Evolutionary conservation across 192 early-diverging fungal species (phyloP).

Genomic region (Podila clonocystis): DNA sequence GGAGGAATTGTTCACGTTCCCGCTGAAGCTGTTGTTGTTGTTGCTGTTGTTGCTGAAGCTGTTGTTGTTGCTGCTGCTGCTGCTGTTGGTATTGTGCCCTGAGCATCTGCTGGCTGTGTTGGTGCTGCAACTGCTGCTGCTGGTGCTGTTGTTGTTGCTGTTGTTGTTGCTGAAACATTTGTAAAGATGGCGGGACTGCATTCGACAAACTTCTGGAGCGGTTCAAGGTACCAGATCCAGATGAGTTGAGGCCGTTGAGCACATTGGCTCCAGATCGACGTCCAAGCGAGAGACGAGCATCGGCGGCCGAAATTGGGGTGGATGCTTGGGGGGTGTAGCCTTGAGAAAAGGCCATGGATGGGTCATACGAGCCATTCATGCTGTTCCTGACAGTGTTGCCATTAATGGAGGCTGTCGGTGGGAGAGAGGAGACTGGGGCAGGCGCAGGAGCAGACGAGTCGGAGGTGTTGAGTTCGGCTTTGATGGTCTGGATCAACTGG

Average conservation of each 20-base stretch:
- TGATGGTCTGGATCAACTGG: slow-evolving; percentile 55
- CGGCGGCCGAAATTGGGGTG: slow-evolving; percentile 27
- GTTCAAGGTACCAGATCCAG: slow-evolving; percentile 4
- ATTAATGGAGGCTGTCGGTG: background rate
- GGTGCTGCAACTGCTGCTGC: slow-evolving; percentile 25
- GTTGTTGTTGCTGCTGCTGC: slow-evolving; percentile 19
- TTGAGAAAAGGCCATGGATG: slow-evolving; percentile 20
- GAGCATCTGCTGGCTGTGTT: slow-evolving; percentile 4
- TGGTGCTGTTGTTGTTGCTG: slow-evolving; percentile 10
- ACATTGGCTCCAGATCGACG: slow-evolving; percentile 38
- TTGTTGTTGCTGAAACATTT: slow-evolving; percentile 21
- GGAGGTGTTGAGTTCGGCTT: slow-evolving; percentile 14
- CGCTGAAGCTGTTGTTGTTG: slow-evolving; percentile 15
- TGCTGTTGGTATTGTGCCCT: slow-evolving; percentile 25
- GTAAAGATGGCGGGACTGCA: slow-evolving; percentile 17
- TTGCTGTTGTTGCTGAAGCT: slow-evolving; percentile 17
- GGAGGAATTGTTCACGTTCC: slow-evolving; percentile 20
- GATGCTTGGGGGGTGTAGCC: slow-evolving; percentile 27
- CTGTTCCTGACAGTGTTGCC: background rate
- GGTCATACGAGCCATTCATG: background rate
- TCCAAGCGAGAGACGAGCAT: slow-evolving; percentile 43
- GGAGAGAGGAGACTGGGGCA: background rate
- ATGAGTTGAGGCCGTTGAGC: slow-evolving; percentile 1
- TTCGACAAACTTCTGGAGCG: slow-evolving; percentile 46
- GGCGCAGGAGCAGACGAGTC: slow-evolving; percentile 5